Evolutionary conservation across 345 rosid genomes (phyloP), one percentile per base, ranked within the genome.

Genomic region (Euphorbia tirucalli): DNA sequence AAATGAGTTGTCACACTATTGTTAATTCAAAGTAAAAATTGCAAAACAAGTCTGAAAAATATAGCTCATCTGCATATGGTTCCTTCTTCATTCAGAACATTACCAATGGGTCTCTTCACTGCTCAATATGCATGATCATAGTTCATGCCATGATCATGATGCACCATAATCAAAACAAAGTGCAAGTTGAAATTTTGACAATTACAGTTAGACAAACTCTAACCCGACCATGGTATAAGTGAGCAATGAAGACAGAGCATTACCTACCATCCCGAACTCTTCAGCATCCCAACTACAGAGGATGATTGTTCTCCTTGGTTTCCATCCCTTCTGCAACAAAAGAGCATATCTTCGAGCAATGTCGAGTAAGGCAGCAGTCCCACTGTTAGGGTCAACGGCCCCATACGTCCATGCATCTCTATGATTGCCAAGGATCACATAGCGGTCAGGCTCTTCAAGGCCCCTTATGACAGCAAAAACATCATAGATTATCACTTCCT

Each of bases 321-420:
- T 89, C 98, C 96, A 95, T 28, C 99, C 98, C 65, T 69, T 81
- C 58, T 66, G 82, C 82, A 84, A 80, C 85, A 95, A 80, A 50
- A 81, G 74, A 71, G 91, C 65, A 62, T 84, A 92, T 65, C 99
- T 65, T 18, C 96, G 82, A 56, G 94, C 88, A 82, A 95, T 84
- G 78, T 95, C 99, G 55, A 95, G 98, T 59, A 95, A 86, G 11
- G 90, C 91, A 65, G 99, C 91, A 64, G 99, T 95, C 44, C 99
- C 99, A 69, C 99, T 95, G 81, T 90, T 92, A 24, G 99, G 98
- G 79, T 95, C 99, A 44, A 95, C 93, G 48, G 98, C 99, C 80
- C 99, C 99, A 74, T 92, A 95, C 0, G 98, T 87, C 99, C 99
- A 95, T 46, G 97, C 97, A 82, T 95, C 99, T 75, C 98, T 83